These are phyloP conservation scores for Candida oleophila DNA, from an alignment of 805 yeast species.

Conservation along the genomic window DNA sequence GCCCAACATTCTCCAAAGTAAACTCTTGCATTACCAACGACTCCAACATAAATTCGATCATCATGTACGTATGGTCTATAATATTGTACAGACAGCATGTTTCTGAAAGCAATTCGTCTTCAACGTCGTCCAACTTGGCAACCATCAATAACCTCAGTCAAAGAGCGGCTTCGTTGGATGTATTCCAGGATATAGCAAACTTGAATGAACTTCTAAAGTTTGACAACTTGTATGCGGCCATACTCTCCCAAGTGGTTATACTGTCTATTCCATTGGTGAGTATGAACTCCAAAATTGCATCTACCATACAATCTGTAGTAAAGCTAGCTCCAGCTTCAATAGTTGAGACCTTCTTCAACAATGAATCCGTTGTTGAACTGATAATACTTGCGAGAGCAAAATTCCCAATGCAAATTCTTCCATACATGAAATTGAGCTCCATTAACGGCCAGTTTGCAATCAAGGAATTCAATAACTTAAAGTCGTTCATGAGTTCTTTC, in stretches of 20 bases:
- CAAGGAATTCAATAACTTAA: constrained; percentile 55
- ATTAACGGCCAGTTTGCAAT: constrained; percentile 68
- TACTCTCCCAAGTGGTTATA: constrained; percentile 43
- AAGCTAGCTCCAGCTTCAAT: constrained; percentile 44
- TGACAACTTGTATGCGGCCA: constrained; percentile 52
- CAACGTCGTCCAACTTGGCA: too few species aligned
- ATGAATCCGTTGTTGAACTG: constrained; percentile 42
- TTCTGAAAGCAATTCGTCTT: constrained; percentile 11
- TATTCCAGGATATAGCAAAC: constrained; percentile 44
- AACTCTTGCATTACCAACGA: constrained; percentile 38
- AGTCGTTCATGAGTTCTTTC: constrained; percentile 58
- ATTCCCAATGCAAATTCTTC: constrained; percentile 63
- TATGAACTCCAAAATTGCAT: constrained; percentile 44
- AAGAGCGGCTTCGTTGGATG: constrained; percentile 39
- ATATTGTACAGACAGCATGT: constrained; percentile 52
- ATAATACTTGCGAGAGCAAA: constrained; percentile 65
- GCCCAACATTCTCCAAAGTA: constrained; percentile 34
- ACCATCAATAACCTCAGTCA: constrained; percentile 27
- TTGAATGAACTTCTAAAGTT: constrained; percentile 44
- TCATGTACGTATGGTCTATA: constrained; percentile 68
- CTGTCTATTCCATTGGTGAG: constrained; percentile 50
- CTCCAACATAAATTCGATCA: constrained; percentile 43
- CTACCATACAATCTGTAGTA: constrained; percentile 42
- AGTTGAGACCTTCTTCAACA: constrained; percentile 44
- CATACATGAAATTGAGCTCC: constrained; percentile 60